phyloP scores from a whole-genome alignment of 306 rosid species.

The Vicia sativa region DNA sequence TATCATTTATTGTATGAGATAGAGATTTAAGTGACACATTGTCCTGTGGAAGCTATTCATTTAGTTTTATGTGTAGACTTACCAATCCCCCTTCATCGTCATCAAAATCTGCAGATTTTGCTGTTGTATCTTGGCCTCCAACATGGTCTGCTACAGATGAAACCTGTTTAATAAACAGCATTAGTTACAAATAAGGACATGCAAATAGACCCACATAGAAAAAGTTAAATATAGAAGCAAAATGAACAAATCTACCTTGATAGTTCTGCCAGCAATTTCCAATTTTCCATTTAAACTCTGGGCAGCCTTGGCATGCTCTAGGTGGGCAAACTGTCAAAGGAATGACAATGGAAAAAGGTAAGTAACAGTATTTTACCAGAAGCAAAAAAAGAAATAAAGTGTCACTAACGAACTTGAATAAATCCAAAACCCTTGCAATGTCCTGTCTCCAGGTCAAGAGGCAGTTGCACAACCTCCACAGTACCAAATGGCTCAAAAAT shows the following conservation, averaged over 20 bases:
- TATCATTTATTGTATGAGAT: conserved; percentile 1
- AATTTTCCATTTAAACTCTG: conserved; percentile 94
- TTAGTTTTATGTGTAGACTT: conserved; percentile 33
- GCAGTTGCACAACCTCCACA: conserved; percentile 93
- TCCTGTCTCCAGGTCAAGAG: conserved; percentile 94
- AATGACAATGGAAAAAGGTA: conserved; percentile 22
- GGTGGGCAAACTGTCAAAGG: conserved; percentile 76
- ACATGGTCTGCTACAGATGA: conserved; percentile 98
- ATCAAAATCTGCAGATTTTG: conserved; percentile 95
- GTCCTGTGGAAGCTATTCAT: conserved; percentile 5
- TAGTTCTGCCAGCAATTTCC: conserved; percentile 93
- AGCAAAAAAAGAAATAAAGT: conserved; percentile 16
- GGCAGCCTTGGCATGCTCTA: conserved; percentile 96
- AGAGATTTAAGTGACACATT: conserved; percentile 3
- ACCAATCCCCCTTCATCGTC: conserved; percentile 99
- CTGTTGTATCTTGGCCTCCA: conserved; percentile 81
- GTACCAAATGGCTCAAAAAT: conserved; percentile 99
- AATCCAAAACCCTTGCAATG: conserved; percentile 99
- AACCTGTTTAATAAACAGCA: conserved; percentile 58
- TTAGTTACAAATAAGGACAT: conserved; percentile 25
- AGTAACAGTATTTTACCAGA: conserved; percentile 8
- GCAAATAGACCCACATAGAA: conserved; percentile 8
- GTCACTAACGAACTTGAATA: conserved; percentile 74
- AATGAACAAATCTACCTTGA: conserved; percentile 60
- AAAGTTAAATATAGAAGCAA: not conserved